These are phyloP conservation scores for Fusarium sp. DNA, from an alignment of 2,329 filamentous ascomycete species.

Conservation along the genomic window DNA sequence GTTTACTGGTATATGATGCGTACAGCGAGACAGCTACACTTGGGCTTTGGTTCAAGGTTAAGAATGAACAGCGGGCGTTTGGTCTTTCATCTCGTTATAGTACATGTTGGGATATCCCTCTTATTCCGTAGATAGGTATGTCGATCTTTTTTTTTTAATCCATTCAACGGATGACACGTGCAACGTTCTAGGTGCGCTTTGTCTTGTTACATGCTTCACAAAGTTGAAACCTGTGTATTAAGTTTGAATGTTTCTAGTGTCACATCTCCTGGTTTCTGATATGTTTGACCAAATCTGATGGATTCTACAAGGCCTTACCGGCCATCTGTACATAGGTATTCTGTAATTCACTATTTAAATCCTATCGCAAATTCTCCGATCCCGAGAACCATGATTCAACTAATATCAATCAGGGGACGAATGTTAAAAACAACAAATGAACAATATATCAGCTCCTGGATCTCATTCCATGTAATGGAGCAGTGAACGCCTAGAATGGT, in stretches of 20 bases:
- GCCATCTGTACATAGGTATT: neutral
- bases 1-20: constrained; percentile 22
- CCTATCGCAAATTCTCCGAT: constrained; percentile 19
- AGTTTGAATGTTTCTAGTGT: constrained; percentile 22
- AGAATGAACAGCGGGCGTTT: constrained; percentile 42
- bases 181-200: constrained; percentile 13
- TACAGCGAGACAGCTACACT: neutral
- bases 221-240: constrained; percentile 32
- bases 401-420: constrained; percentile 15
- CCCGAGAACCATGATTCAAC: constrained; percentile 25
- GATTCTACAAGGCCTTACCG: neutral
- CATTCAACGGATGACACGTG: constrained; percentile 28
- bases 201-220: constrained; percentile 25
- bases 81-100: constrained; percentile 25
- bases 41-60: constrained; percentile 21
- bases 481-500: constrained; percentile 48
- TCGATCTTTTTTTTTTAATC: constrained; percentile 14
- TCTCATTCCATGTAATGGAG: constrained; percentile 45
- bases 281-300: neutral
- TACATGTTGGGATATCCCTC: constrained; percentile 31
- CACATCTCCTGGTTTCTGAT: constrained; percentile 31
- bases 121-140: constrained; percentile 16
- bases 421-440: constrained; percentile 28
- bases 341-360: constrained; percentile 16
- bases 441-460: constrained; percentile 43